A percentile compares a stretch with the other conserved stretches of the same genome.
Evolutionary conservation across 2,329 filamentous ascomycete species (phyloP).

Genomic region (Sclerotiophoma versabilis): DNA sequence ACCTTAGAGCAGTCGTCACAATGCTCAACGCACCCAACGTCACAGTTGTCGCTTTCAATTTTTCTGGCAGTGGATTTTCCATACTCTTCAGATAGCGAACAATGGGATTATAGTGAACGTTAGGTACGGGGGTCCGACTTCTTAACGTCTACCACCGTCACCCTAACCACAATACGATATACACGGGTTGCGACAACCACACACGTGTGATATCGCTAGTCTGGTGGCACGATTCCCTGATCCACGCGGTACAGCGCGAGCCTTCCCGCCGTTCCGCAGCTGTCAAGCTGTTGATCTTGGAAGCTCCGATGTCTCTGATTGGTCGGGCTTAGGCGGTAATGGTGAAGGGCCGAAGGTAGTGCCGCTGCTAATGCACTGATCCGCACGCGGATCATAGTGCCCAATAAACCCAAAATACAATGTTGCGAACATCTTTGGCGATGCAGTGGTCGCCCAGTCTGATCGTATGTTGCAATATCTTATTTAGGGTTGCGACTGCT

Average conservation of each 20-base stretch:
- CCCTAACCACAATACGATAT: neutral
- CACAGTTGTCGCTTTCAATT: constrained; percentile 8
- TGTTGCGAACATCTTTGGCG: no score
- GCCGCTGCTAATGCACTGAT: constrained; percentile 1
- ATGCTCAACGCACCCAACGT: constrained; percentile 19
- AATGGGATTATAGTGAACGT: neutral
- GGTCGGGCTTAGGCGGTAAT: neutral
- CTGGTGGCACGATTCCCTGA: neutral
- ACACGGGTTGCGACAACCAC: neutral
- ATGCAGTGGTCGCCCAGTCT: neutral
- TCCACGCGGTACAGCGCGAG: constrained; percentile 1
- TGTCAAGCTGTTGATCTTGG: no score
- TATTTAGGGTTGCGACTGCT: no score
- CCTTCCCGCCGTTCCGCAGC: neutral
- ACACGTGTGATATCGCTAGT: neutral
- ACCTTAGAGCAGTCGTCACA: constrained; percentile 19
- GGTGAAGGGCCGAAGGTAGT: neutral
- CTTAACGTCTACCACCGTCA: neutral
- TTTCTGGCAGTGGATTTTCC: constrained; percentile 13
- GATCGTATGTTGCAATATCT: neutral
- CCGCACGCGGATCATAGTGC: neutral
- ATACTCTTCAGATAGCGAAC: neutral
- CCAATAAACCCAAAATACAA: neutral
- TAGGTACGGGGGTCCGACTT: neutral
- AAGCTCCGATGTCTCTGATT: neutral